Conservation (phyloP, 108 stramenopile species). For the Skeletonema potamos region DNA sequence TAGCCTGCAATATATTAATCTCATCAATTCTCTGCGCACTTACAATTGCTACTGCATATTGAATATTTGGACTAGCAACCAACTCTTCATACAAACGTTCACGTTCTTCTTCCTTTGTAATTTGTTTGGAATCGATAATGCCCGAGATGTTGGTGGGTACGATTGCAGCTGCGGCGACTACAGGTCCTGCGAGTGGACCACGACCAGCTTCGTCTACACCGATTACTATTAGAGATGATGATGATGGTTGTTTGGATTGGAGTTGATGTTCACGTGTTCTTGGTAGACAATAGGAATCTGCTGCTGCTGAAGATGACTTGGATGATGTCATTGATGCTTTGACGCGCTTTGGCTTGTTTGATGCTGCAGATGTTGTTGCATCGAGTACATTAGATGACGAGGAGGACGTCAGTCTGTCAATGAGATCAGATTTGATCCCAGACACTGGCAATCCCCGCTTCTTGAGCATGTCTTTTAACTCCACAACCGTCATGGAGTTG, state of each 20-base stretch:
- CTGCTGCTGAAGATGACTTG: constrained; percentile 1
- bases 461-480: constrained; percentile 12
- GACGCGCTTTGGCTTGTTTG: not conserved
- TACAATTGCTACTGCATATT: constrained; percentile 81
- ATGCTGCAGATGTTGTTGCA: not conserved
- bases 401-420: not conserved
- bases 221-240: constrained; percentile 42
- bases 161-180: constrained; percentile 77
- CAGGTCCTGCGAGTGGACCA: constrained; percentile 92
- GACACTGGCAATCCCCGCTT: constrained; percentile 25
- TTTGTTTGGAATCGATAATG: constrained; percentile 90
- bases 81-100: constrained; percentile 54
- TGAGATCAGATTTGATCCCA: constrained; percentile 13
- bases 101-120: constrained; percentile 80
- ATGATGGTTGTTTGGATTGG: not conserved
- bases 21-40: constrained; percentile 92
- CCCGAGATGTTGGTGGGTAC: constrained; percentile 70
- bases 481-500: constrained; percentile 17
- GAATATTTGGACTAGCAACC: constrained; percentile 52
- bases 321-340: not conserved
- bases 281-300: constrained; percentile 18
- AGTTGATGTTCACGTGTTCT: constrained; percentile 34
- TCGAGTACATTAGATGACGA: not conserved
- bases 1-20: constrained; percentile 97
- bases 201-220: constrained; percentile 98